Evolutionary conservation across 1,284 basidiomycete genomes (phyloP).

Genomic region (Psilocybe mexicana): DNA sequence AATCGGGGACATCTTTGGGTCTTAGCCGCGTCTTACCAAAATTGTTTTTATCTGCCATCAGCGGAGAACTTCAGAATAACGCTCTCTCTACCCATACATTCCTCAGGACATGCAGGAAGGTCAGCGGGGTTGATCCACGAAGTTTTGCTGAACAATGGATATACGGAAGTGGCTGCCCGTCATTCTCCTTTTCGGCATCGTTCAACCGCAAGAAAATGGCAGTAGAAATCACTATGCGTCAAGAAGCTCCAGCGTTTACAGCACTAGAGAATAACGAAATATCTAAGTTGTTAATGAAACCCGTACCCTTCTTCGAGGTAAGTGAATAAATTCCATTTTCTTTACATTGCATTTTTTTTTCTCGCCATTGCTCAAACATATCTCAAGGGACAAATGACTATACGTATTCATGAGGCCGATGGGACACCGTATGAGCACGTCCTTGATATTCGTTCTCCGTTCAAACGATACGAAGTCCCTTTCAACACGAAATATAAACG

Average conservation of each 20-base stretch:
- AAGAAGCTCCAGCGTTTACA: slow-evolving; percentile 79
- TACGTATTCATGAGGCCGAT: slow-evolving; percentile 98
- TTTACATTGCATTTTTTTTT: not conserved
- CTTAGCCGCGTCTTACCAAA: slow-evolving; percentile 95
- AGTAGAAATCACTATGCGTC: slow-evolving; percentile 93
- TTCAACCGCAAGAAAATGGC: slow-evolving; percentile 99
- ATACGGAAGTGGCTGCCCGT: slow-evolving; percentile 94
- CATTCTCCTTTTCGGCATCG: slow-evolving; percentile 85
- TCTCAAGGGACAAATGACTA: slow-evolving; percentile 89
- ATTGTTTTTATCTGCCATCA: slow-evolving; percentile 92
- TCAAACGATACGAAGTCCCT: slow-evolving; percentile 94
- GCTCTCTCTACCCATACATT: slow-evolving; percentile 90
- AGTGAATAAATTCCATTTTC: not conserved
- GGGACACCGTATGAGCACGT: slow-evolving; percentile 99
- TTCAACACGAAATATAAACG: slow-evolving; percentile 99
- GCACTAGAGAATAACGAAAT: slow-evolving; percentile 70
- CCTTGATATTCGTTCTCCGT: slow-evolving; percentile 83
- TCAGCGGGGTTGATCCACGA: slow-evolving; percentile 87
- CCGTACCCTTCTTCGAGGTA: slow-evolving; percentile 87
- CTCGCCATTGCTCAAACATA: slow-evolving; percentile 5
- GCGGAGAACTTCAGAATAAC: slow-evolving; percentile 87
- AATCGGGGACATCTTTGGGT: slow-evolving; percentile 93
- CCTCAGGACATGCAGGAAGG: slow-evolving; percentile 90
- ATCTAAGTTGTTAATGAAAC: slow-evolving; percentile 71
- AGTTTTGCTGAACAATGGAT: slow-evolving; percentile 98